phyloP scores from a whole-genome alignment of 1,139 yeast species.

The Blastobotrys petasosporus region DNA sequence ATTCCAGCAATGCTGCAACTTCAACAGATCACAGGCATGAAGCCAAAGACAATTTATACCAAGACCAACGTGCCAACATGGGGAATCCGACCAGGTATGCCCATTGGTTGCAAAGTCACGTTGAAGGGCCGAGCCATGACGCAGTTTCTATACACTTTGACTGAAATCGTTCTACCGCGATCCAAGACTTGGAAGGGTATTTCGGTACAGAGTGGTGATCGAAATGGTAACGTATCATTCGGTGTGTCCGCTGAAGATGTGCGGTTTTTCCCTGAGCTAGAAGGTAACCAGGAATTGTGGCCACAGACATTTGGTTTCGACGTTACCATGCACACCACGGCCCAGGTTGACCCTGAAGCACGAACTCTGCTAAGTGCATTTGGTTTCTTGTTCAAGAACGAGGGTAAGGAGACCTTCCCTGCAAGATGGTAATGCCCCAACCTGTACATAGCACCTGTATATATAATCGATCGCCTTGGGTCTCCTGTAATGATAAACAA shows the following conservation, averaged over 20 bases:
- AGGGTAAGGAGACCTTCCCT: conserved; percentile 43
- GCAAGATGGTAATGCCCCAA: conserved; percentile 24
- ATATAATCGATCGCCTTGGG: background rate
- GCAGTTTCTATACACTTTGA: conserved; percentile 78
- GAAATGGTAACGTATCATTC: conserved; percentile 77
- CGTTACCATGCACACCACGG: conserved; percentile 78
- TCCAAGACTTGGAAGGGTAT: conserved; percentile 84
- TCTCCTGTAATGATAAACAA: background rate
- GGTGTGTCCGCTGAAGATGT: conserved; percentile 77
- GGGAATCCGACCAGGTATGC: conserved; percentile 82
- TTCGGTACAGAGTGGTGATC: conserved; percentile 71
- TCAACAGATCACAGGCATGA: conserved; percentile 89
- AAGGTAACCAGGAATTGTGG: conserved; percentile 84
- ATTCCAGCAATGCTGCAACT: conserved; percentile 74
- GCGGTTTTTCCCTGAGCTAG: conserved; percentile 86
- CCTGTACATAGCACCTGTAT: background rate
- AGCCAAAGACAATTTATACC: conserved; percentile 68
- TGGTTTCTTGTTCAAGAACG: conserved; percentile 64
- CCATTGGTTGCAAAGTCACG: conserved; percentile 85
- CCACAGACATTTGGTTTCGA: conserved; percentile 84
- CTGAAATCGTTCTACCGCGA: conserved; percentile 90
- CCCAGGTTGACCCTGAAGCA: conserved; percentile 91
- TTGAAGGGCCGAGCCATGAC: conserved; percentile 76
- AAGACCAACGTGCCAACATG: conserved; percentile 79
- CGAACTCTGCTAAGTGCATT: conserved; percentile 74